Evolutionary conservation across 805 yeast species (phyloP).

Genomic region (Scheffersomyces amazonensis): DNA sequence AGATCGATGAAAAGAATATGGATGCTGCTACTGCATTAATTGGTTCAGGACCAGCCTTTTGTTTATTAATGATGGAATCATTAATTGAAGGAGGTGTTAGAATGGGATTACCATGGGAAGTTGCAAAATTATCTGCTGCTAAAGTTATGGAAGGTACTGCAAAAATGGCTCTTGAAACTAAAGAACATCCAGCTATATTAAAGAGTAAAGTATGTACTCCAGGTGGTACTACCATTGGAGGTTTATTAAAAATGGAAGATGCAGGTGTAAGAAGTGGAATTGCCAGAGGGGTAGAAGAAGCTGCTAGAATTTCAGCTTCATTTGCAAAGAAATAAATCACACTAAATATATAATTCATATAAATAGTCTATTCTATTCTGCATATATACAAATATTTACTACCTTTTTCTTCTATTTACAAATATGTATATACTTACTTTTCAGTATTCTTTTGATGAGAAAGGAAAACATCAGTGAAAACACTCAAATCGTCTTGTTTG

Average conservation of each 20-base stretch:
- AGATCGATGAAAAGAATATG: constrained; percentile 86
- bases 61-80: constrained; percentile 84
- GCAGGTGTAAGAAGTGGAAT: constrained; percentile 84
- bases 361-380: neutral
- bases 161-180: constrained; percentile 79
- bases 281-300: constrained; percentile 85
- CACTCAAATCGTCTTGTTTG: constrained; percentile 29
- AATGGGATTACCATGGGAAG: constrained; percentile 87
- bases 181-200: constrained; percentile 84
- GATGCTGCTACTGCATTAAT: constrained; percentile 94
- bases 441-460: constrained; percentile 5
- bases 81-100: constrained; percentile 91
- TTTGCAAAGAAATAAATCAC: constrained; percentile 36
- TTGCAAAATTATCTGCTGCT: constrained; percentile 83
- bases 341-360: neutral
- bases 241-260: constrained; percentile 88
- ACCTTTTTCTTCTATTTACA: neutral
- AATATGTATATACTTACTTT: neutral
- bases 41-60: constrained; percentile 97
- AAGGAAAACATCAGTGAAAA: constrained; percentile 12
- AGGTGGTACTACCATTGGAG: constrained; percentile 97
- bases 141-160: constrained; percentile 95
- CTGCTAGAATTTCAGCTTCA: constrained; percentile 74
- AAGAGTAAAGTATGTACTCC: constrained; percentile 93
- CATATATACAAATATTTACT: constrained; percentile 2